Evolutionary conservation across 2,329 filamentous ascomycete genomes (phyloP).

Genomic region (Helotiales sp.): DNA sequence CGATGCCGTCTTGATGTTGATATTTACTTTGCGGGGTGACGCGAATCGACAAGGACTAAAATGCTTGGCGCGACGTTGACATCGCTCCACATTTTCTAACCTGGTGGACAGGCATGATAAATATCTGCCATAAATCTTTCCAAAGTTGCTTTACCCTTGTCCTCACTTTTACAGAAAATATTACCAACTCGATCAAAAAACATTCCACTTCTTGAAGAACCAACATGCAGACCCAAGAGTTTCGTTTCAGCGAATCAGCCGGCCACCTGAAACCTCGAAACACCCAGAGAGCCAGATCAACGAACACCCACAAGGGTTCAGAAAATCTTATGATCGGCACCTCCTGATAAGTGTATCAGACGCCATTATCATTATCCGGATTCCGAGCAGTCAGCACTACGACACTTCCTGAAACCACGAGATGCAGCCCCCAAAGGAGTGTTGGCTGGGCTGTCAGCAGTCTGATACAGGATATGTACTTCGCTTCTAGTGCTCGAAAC

Average conservation of each 20-base stretch:
- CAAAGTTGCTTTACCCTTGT: not conserved
- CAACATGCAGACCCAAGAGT: not conserved
- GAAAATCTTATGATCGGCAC: conserved; percentile 11
- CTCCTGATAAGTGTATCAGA: not conserved
- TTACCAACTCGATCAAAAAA: not conserved
- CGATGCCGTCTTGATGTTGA: conserved; percentile 19
- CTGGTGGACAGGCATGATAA: not conserved
- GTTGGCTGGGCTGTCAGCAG: conserved; percentile 5
- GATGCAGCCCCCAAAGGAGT: not conserved
- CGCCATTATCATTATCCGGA: not conserved
- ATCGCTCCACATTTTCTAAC: not conserved
- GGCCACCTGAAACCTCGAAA: conserved; percentile 6
- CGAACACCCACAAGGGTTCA: not conserved
- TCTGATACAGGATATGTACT: conserved; percentile 4
- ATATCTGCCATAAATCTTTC: not conserved
- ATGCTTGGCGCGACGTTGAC: conserved; percentile 1
- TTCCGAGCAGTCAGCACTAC: not conserved
- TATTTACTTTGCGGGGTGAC: conserved; percentile 24
- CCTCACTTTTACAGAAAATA: not conserved
- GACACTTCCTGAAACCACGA: not conserved
- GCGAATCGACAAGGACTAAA: conserved; percentile 4
- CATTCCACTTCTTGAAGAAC: not conserved
- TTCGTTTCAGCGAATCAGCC: conserved; percentile 2
- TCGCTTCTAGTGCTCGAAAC: not conserved
- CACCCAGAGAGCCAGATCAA: not conserved